Conservation (phyloP, 352 stramenopile genomes). For the Phytopythium litorale region DNA sequence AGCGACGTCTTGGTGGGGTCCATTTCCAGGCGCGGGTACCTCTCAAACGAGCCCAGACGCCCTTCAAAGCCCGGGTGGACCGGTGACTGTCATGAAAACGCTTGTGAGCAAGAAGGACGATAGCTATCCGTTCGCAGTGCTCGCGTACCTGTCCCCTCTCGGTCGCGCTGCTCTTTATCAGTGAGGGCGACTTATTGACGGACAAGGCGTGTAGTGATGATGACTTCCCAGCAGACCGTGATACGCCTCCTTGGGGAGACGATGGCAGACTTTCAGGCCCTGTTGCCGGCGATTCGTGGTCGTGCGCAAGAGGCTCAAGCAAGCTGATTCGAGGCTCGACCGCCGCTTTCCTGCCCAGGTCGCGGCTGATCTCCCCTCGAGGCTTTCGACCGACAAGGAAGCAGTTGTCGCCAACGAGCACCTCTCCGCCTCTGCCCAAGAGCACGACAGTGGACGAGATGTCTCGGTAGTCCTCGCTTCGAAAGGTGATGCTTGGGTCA, state of each 20-base stretch:
- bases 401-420: constrained; percentile 55
- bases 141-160: background rate
- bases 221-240: background rate
- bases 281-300: background rate
- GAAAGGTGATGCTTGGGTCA: constrained; percentile 30
- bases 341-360: constrained; percentile 28
- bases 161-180: background rate
- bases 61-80: constrained; percentile 24
- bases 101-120: background rate
- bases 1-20: constrained; percentile 38
- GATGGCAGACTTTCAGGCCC: background rate
- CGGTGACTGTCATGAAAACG: background rate
- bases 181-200: background rate
- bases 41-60: constrained; percentile 30
- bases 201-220: background rate
- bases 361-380: constrained; percentile 32
- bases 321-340: constrained; percentile 43
- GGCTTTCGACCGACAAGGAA: constrained; percentile 36
- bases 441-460: constrained; percentile 43
- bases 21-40: constrained; percentile 34
- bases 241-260: background rate
- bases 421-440: constrained; percentile 29
- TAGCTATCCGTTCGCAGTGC: background rate
- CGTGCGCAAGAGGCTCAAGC: constrained; percentile 1
- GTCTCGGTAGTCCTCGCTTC: constrained; percentile 51